Conservation (phyloP, 495 filamentous ascomycete species). For the Tuber calosporum region DNA sequence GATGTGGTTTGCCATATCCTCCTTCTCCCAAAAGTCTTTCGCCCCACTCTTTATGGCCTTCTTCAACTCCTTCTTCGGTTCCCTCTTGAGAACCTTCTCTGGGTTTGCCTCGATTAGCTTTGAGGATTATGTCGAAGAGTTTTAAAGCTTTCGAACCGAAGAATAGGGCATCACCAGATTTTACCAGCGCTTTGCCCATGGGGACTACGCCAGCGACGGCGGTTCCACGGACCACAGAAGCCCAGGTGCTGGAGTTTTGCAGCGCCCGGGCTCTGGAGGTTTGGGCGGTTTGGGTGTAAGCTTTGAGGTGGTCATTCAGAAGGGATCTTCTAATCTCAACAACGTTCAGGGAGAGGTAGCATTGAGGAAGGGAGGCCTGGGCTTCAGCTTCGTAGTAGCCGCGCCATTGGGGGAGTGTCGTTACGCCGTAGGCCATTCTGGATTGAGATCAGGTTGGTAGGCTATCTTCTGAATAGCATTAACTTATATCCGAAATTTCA, state of each 20-base stretch:
- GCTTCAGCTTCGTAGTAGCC: neutral
- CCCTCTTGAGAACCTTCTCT: neutral
- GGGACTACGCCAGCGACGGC: neutral
- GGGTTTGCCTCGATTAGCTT: neutral
- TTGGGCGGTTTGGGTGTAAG: neutral
- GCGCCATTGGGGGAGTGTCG: neutral
- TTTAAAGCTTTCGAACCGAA: neutral
- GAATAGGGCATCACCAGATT: neutral
- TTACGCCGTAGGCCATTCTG: neutral
- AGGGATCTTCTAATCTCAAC: neutral
- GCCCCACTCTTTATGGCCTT: neutral
- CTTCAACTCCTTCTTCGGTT: neutral
- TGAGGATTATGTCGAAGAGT: neutral
- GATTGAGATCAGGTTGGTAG: neutral
- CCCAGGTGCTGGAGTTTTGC: neutral
- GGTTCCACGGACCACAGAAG: neutral
- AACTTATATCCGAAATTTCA: neutral
- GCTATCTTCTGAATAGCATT: neutral
- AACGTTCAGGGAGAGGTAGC: neutral
- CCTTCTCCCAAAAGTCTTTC: slow-evolving; percentile 1
- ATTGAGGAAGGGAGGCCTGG: neutral
- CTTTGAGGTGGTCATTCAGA: neutral
- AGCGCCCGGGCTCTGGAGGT: neutral
- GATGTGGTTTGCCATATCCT: neutral
- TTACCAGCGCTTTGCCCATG: neutral